A percentile compares a stretch with the other conserved stretches of the same genome.
Conservation (phyloP, 2,329 filamentous ascomycete species). For the Phaeosphaeriaceae sp. region DNA sequence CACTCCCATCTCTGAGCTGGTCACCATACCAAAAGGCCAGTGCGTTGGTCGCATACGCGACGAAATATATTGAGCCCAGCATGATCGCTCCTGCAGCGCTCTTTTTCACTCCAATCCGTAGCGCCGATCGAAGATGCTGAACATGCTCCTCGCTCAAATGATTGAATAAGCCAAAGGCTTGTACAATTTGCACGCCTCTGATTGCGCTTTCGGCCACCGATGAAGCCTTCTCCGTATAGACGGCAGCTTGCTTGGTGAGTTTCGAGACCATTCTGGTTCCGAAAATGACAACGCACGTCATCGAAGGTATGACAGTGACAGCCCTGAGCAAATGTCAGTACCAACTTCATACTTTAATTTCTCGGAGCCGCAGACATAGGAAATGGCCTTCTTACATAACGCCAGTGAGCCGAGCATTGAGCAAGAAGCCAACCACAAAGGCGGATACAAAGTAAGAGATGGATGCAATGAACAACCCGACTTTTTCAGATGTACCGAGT, state of each 20-base stretch:
- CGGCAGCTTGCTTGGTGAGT: constrained; percentile 47
- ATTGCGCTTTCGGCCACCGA: constrained; percentile 56
- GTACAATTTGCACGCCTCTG: constrained; percentile 55
- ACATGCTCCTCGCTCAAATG: constrained; percentile 49
- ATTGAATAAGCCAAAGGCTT: constrained; percentile 56
- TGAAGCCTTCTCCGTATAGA: constrained; percentile 52
- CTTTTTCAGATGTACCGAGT: constrained; percentile 56
- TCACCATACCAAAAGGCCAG: constrained; percentile 56
- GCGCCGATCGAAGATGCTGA: constrained; percentile 41
- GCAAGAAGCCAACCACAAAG: constrained; percentile 54
- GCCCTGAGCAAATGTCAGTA: constrained; percentile 35
- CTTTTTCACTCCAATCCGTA: constrained; percentile 50
- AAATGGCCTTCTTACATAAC: constrained; percentile 44
- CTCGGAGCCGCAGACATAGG: neutral
- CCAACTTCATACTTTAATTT: neutral
- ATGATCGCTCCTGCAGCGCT: constrained; percentile 50
- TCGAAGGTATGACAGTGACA: constrained; percentile 57
- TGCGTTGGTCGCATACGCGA: constrained; percentile 55
- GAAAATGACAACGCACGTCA: constrained; percentile 52
- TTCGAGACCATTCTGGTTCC: constrained; percentile 53
- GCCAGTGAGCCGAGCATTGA: constrained; percentile 51
- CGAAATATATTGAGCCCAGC: constrained; percentile 54
- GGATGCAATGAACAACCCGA: constrained; percentile 55
- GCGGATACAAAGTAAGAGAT: constrained; percentile 56
- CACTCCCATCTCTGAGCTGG: constrained; percentile 31